Evolutionary conservation across 2,329 filamentous ascomycete species (phyloP).

Genomic region (Alternaria solani): DNA sequence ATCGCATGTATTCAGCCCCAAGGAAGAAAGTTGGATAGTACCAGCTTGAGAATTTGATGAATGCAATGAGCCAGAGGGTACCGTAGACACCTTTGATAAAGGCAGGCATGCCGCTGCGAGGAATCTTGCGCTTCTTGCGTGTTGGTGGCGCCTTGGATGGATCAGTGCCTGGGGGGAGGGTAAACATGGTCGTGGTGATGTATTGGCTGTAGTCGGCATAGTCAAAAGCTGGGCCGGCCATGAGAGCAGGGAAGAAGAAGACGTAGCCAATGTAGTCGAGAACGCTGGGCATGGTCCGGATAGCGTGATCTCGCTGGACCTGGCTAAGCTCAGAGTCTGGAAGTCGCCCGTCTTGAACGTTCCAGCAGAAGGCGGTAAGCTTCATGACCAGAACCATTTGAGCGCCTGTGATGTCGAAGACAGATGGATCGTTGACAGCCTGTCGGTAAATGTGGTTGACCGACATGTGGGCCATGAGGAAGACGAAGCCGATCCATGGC

Average conservation of each 20-base stretch:
- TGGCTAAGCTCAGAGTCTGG: slow-evolving; percentile 82
- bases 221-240: slow-evolving; percentile 92
- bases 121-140: slow-evolving; percentile 89
- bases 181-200: slow-evolving; percentile 95
- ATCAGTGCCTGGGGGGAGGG: slow-evolving; percentile 80
- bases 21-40: slow-evolving; percentile 73
- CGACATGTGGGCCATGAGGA: slow-evolving; percentile 95
- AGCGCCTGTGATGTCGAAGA: slow-evolving; percentile 85
- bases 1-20: slow-evolving; percentile 70
- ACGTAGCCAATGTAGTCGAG: slow-evolving; percentile 91
- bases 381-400: slow-evolving; percentile 99
- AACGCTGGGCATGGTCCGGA: slow-evolving; percentile 75
- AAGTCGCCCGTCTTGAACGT: slow-evolving; percentile 89
- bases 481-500: slow-evolving; percentile 96
- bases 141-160: slow-evolving; percentile 85
- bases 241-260: slow-evolving; percentile 90
- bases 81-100: slow-evolving; percentile 77
- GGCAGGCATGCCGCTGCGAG: slow-evolving; percentile 86
- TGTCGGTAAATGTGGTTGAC: slow-evolving; percentile 87
- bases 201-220: slow-evolving; percentile 91
- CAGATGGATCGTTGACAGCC: slow-evolving; percentile 68
- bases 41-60: slow-evolving; percentile 73
- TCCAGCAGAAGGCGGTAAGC: slow-evolving; percentile 95
- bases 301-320: slow-evolving; percentile 81
- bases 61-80: slow-evolving; percentile 79